A percentile compares a stretch with the other conserved stretches of the same genome.
Evolutionary conservation across 2,329 filamentous ascomycete genomes (phyloP).

Genomic region (Penicillium digitatum): DNA sequence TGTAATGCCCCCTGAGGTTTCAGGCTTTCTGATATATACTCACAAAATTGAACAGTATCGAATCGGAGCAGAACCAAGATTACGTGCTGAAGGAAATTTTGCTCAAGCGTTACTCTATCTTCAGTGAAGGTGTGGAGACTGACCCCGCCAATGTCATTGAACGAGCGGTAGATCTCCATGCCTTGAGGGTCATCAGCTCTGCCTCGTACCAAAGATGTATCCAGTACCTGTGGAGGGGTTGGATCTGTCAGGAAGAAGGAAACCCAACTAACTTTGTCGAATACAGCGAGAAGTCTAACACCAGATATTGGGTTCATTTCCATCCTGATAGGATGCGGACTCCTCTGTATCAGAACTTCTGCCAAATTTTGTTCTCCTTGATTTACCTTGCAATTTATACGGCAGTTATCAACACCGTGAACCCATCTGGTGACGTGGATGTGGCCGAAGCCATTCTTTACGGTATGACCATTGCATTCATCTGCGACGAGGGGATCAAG

Average conservation of each 20-base stretch:
- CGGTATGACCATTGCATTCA: conserved; percentile 83
- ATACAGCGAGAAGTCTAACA: conserved; percentile 77
- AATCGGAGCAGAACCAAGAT: conserved; percentile 71
- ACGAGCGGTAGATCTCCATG: conserved; percentile 88
- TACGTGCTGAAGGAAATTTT: conserved; percentile 79
- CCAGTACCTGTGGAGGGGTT: conserved; percentile 86
- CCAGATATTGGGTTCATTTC: conserved; percentile 73
- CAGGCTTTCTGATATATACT: conserved; percentile 1
- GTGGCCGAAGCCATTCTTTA: conserved; percentile 80
- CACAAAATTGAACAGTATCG: conserved; percentile 60
- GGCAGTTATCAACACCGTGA: conserved; percentile 88
- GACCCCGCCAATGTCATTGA: conserved; percentile 83
- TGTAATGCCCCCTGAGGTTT: conserved; percentile 33
- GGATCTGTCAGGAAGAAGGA: conserved; percentile 92
- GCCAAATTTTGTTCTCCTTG: conserved; percentile 79
- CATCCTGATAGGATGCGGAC: conserved; percentile 93
- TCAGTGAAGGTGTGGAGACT: conserved; percentile 68
- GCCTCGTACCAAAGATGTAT: conserved; percentile 97
- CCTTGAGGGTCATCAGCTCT: conserved; percentile 80
- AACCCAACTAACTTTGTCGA: conserved; percentile 86
- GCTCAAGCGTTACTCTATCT: conserved; percentile 81
- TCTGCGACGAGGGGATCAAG: conserved; percentile 82
- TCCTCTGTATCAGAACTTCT: conserved; percentile 85
- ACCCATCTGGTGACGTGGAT: conserved; percentile 77
- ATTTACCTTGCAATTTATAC: conserved; percentile 84